Percentiles rank a stretch among this genome's conserved stretches.
Evolutionary conservation across 306 rosid species (phyloP).

Genomic region (Citrullus mucosospermus): DNA sequence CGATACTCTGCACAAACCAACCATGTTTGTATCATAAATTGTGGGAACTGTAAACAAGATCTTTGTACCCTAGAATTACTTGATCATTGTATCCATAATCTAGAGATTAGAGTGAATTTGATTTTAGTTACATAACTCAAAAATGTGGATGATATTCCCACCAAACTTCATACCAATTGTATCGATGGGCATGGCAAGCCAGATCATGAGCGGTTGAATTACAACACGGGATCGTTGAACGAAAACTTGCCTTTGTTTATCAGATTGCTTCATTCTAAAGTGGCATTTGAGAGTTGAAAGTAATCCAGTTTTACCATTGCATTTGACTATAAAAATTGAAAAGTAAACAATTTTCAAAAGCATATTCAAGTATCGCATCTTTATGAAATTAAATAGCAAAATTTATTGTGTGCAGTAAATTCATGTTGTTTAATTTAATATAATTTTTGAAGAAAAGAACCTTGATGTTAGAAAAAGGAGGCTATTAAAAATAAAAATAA

Average conservation of each 20-base stretch:
- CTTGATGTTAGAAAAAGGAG: conserved; percentile 4
- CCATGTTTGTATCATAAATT: not conserved
- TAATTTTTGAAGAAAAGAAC: not conserved
- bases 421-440: not conserved
- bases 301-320: not conserved
- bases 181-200: too few relatives aligned
- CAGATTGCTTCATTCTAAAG: too few relatives aligned
- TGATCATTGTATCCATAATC: not conserved
- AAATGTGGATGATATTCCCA: not conserved
- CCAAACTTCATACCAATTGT: too few relatives aligned
- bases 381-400: not conserved
- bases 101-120: not conserved
- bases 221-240: too few relatives aligned
- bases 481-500: conserved; percentile 8
- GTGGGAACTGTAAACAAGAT: not conserved
- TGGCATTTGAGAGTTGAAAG: not conserved
- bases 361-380: not conserved
- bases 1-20: not conserved
- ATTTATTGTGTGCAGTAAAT: not conserved
- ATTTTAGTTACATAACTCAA: not conserved
- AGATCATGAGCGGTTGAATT: too few relatives aligned
- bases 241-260: too few relatives aligned
- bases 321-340: not conserved
- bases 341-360: not conserved
- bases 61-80: not conserved